Conservation (phyloP, 441 rosid species). For the Gossypium davidsonii region DNA sequence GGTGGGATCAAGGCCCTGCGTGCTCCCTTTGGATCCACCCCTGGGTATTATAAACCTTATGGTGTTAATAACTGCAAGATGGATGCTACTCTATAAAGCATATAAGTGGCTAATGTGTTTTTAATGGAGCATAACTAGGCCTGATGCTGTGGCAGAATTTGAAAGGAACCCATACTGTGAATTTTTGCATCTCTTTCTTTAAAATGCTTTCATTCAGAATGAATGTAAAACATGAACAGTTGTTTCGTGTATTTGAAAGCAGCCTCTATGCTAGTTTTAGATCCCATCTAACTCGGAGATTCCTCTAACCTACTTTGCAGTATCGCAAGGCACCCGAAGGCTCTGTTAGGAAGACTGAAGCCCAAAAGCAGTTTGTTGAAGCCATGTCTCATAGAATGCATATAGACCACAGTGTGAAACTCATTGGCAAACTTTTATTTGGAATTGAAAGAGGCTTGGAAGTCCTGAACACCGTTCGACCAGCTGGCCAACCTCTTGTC, state of each 20-base stretch:
- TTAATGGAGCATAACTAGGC: neutral
- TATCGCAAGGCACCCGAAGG: slow-evolving; percentile 89
- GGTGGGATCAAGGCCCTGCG: too few relatives aligned
- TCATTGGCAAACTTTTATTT: slow-evolving; percentile 73
- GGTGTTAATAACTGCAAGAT: neutral
- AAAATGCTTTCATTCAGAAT: neutral
- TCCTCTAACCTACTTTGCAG: slow-evolving; percentile 24
- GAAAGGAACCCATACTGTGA: neutral
- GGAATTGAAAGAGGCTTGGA: slow-evolving; percentile 61
- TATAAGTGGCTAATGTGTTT: neutral
- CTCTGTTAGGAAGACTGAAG: slow-evolving; percentile 56
- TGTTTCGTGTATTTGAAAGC: neutral
- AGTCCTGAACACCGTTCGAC: slow-evolving; percentile 45
- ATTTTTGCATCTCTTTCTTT: neutral
- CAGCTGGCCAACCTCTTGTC: slow-evolving; percentile 75
- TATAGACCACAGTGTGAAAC: slow-evolving; percentile 60
- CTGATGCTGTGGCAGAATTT: neutral
- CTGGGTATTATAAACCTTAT: too few relatives aligned
- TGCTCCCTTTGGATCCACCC: too few relatives aligned
- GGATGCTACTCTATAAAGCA: neutral
- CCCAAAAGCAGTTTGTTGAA: slow-evolving; percentile 77
- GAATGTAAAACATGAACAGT: neutral
- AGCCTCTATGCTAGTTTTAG: neutral
- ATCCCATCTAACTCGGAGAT: neutral
- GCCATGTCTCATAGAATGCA: slow-evolving; percentile 87